A percentile compares a stretch with the other conserved stretches of the same genome.
Conservation (phyloP, 1,284 basidiomycete genomes). For the Cryptococcus sp. region DNA sequence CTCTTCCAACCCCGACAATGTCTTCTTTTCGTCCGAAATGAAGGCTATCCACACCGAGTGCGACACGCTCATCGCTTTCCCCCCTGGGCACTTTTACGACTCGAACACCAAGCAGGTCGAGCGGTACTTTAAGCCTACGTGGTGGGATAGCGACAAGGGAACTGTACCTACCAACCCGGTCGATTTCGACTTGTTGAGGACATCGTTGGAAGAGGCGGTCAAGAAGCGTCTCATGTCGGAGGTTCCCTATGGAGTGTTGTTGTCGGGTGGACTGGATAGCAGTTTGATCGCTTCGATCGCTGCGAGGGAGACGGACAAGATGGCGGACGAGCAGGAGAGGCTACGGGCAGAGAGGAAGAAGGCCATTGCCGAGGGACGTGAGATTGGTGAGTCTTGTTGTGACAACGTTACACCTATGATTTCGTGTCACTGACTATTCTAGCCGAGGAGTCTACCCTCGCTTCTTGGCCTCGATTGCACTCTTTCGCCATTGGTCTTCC, state of each 20-base stretch:
- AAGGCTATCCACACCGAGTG: conserved; percentile 90
- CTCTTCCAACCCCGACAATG: conserved; percentile 73
- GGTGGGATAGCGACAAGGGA: conserved; percentile 72
- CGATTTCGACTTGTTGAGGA: conserved; percentile 68
- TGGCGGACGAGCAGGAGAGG: conserved; percentile 72
- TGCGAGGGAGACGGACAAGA: conserved; percentile 92
- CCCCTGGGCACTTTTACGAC: conserved; percentile 93
- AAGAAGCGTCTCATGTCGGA: conserved; percentile 97
- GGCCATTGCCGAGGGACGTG: conserved; percentile 35
- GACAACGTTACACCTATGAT: not conserved
- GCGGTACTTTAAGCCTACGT: conserved; percentile 78
- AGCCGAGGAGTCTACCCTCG: conserved; percentile 56
- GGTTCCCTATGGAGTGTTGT: conserved; percentile 94
- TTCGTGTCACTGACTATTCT: conserved; percentile 5
- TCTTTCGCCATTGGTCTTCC: conserved; percentile 97
- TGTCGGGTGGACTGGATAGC: conserved; percentile 93
- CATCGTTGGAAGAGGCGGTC: conserved; percentile 85
- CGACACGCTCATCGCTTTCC: conserved; percentile 91
- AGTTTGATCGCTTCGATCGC: conserved; percentile 95
- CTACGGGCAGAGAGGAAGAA: conserved; percentile 52
- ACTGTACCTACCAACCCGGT: conserved; percentile 60
- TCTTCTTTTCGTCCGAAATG: conserved; percentile 94
- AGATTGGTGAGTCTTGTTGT: conserved; percentile 23
- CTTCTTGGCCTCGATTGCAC: conserved; percentile 93
- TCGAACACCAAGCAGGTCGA: conserved; percentile 67